A percentile compares a stretch with the other conserved stretches of the same genome.
phyloP scores from a whole-genome alignment of 441 rosid species.

The Jatropha podagrica region DNA sequence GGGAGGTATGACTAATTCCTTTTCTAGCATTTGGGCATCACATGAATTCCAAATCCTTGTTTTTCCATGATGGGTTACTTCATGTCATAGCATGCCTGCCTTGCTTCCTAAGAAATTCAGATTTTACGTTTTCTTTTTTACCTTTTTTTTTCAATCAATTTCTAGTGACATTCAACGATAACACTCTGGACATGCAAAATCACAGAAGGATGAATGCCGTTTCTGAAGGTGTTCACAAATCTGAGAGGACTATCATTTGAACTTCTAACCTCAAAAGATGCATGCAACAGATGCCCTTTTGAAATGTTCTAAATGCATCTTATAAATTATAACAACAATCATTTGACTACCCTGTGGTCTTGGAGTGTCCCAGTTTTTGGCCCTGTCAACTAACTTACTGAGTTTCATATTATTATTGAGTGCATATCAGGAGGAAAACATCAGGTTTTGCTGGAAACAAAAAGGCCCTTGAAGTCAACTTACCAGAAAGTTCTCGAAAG shows the following conservation, averaged over 20 bases:
- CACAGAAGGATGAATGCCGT: not conserved
- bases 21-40: slow-evolving; percentile 16
- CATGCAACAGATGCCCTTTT: not conserved
- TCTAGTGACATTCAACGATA: not conserved
- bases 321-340: not conserved
- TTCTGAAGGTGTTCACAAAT: slow-evolving; percentile 2
- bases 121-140: not conserved
- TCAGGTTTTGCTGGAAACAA: slow-evolving; percentile 81
- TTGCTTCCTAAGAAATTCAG: slow-evolving; percentile 1
- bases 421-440: slow-evolving; percentile 72
- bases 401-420: not conserved
- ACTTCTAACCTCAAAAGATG: not conserved
- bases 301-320: slow-evolving; percentile 5
- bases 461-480: slow-evolving; percentile 87
- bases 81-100: not conserved
- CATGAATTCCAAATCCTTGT: not conserved
- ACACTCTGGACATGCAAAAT: slow-evolving; percentile 3
- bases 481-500: slow-evolving; percentile 97
- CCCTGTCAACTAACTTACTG: not conserved
- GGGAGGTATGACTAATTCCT: slow-evolving; percentile 64
- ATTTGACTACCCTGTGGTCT: not conserved
- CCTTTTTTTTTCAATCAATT: not conserved
- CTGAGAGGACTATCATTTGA: not conserved
- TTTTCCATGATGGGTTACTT: not conserved
- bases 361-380: not conserved